Evolutionary conservation across 225 moss, liverwort and hornwort genomes (phyloP), one percentile per base, ranked within the genome.

Genomic region (Asterella californica): DNA sequence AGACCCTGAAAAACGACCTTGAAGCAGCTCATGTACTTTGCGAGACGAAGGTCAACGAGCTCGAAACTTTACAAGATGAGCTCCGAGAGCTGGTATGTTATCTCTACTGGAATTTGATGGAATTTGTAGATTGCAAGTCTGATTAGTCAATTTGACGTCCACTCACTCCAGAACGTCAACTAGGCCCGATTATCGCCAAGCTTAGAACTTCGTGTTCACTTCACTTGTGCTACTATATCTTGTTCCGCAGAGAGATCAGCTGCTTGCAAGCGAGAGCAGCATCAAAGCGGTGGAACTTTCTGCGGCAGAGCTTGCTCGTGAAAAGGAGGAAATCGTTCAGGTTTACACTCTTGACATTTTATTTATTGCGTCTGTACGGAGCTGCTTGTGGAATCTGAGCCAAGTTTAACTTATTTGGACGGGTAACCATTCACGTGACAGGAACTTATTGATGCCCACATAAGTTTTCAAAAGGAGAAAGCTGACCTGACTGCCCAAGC

Each of bases 391-490:
- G n/a, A 27, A 46, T 54, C 8, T 30, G n/a, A 8, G 52, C 5
- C 30, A 25, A 17, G 33, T 67, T 36, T 4, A 57, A 33, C 18
- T 75, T 32, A 12, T 38, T 33, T 25, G 3, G 50, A 11, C 63
- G 59, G 32, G 62, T 65, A 37, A 21, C 25, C 12, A 38, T 68
- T 77, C 22, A 19, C 72, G 52, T 64, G 47, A 67, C 93, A 99
- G 97, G 88, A 95, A 89, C 93, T 99, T 69, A 83, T 89, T 54
- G 93, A 91, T 84, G 85, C 92, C 69, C 91, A 99, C 79, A 78
- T 87, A 24, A 86, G 82, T 82, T 95, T 95, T 79, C 87, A 89
- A 63, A 91, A 85, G 74, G 89, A 92, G 87, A 93, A 92, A 83
- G 86, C 88, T 30, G 83, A 82, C 15, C 88, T 91, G 83, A 79